Evolutionary conservation across 2,329 filamentous ascomycete species (phyloP), one percentile per base, ranked within the genome.

Genomic region (Sporothrix phasma): DNA sequence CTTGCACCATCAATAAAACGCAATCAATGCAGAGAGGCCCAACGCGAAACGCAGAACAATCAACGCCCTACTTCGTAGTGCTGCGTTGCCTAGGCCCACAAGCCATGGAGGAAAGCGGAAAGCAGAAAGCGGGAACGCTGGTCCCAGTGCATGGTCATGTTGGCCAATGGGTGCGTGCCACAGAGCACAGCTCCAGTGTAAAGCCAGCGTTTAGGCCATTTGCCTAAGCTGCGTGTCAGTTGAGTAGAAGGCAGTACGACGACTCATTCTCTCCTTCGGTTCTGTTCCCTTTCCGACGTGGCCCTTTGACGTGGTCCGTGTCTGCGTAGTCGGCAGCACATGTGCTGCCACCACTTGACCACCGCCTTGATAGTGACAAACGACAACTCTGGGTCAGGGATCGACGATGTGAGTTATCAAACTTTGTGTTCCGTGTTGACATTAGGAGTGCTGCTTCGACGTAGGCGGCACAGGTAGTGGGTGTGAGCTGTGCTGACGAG

Each of bases 71-170:
- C 29, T 29, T 34, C 29, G 41, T 39, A 26, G 43, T 61, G 43
- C 17, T 6, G 58, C 26, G 41, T 37, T 61, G 58, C 26, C 58
- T n/a, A 61, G 58, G 29, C 11, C 22, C n/a, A 46, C 17, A 26
- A 24, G 34, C 19, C 19, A 15, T 19, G 5, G 13, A 22, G 24
- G 1, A 41, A 39, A 22, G 15, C 15, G 29, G 58, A n/a, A 6
- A 11, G 15, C 3, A 24, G 13, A 15, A 17, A n/a, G n/a, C n/a
- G n/a, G n/a, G n/a, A n/a, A n/a, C n/a, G n/a, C n/a, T n/a, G n/a
- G n/a, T n/a, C 17, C 59, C 31, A 61, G 47, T 47, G 43, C 69
- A 69, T 29, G 31, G 1, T 15, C 3, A 8, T n/a, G 31, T 53
- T 41, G 34, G 60, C 60, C 60, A 62, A 62, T 62, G 34, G 31